Conservation (phyloP, 73 alveolate species). For the Breviolum minutum region DNA sequence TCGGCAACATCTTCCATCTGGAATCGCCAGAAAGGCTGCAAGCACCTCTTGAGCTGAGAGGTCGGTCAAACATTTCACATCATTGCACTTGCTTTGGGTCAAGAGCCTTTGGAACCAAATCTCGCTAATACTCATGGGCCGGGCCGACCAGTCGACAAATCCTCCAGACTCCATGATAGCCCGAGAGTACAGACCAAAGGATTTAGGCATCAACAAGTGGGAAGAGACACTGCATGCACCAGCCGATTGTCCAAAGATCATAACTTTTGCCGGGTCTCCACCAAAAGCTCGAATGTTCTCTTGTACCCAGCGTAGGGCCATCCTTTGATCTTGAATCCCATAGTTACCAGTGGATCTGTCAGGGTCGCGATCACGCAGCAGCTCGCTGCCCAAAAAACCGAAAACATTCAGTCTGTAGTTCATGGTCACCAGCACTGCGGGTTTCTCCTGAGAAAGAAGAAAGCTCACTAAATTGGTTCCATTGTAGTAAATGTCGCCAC, state of each 20-base stretch:
- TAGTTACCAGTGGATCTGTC: conserved; percentile 26
- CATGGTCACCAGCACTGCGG: conserved; percentile 18
- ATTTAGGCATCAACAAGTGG: not conserved
- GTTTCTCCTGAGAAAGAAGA: not conserved
- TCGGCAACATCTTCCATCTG: not conserved
- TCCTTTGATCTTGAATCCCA: conserved; percentile 43
- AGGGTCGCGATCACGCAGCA: not conserved
- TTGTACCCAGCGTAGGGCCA: conserved; percentile 65
- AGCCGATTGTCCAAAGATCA: conserved; percentile 49
- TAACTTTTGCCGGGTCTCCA: conserved; percentile 41
- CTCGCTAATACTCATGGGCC: not conserved
- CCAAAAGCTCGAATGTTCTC: conserved; percentile 51
- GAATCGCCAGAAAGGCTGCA: not conserved
- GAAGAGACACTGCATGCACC: conserved; percentile 1
- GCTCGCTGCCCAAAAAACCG: conserved; percentile 54
- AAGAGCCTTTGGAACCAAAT: not conserved
- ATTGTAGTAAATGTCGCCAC: not conserved
- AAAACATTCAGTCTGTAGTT: conserved; percentile 56
- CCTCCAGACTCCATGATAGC: conserved; percentile 39
- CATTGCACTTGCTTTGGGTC: not conserved
- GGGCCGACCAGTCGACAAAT: conserved; percentile 3
- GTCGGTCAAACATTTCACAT: not conserved
- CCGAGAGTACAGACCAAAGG: not conserved
- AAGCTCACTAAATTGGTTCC: not conserved
- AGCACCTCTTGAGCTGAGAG: not conserved